Evolutionary conservation across 371 early-diverging fungal species (phyloP), one percentile per base, ranked within the genome.

Genomic region (Phascolomyces articulosus): DNA sequence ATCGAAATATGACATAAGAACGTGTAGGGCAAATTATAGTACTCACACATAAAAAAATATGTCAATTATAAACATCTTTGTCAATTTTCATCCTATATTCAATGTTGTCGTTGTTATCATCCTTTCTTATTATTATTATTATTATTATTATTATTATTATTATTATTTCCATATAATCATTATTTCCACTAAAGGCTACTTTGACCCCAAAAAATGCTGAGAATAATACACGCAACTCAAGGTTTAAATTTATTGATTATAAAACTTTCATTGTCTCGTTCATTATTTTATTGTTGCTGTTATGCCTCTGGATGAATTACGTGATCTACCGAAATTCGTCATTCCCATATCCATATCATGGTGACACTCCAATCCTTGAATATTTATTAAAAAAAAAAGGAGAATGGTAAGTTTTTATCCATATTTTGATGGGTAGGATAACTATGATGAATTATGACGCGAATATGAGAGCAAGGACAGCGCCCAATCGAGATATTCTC

Each of bases 151-250:
- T n/a, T n/a, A n/a, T n/a, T n/a, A n/a, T n/a, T n/a, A 11, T 23
- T 53, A 18, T 11, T 29, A 20, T 53, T 67, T 76, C 85, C 86
- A 79, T 78, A 58, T 86, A 87, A 60, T 88, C 87, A 66, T 84
- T 84, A 34, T 69, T 63, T 29, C 74, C 78, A 75, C 70, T 61
- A 80, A 83, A 83, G 2, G 75, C 65, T 16, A 93, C 79, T 67
- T 95, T 95, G 60, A 93, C n/a, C 91, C 95, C 95, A 95, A 34
- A 93, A 79, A 34, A 95, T 89, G 47, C 91, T 88, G 26, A 93
- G 76, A 13, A 86, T 64, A 55, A 95, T 91, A 67, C n/a, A n/a
- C n/a, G n/a, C 61, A 9, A 92, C 79, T 3, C 93, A 93, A n/a
- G 95, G 95, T 57, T 89, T 89, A 91, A n/a, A 95, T 83, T 69